Percentiles rank a stretch among this genome's conserved stretches.
Conservation (phyloP, 2,329 filamentous ascomycete species). For the Magnaporthales sp. region DNA sequence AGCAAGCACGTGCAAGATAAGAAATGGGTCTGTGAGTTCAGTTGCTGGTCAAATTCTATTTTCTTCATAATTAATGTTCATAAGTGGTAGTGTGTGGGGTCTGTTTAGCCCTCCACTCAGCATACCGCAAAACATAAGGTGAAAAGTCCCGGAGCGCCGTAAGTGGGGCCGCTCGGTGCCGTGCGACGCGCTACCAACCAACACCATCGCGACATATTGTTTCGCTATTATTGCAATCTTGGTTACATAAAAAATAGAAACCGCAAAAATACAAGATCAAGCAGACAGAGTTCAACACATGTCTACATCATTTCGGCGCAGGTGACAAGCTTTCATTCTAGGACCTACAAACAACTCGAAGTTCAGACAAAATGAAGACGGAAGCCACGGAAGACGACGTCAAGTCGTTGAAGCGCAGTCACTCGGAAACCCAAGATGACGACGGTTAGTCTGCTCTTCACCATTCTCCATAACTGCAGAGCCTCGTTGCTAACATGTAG, state of each 20-base stretch:
- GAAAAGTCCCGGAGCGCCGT: background rate
- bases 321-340: background rate
- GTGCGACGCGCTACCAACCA: background rate
- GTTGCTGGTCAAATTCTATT: background rate
- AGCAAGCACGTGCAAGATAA: background rate
- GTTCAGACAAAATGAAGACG: conserved; percentile 18
- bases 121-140: background rate
- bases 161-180: background rate
- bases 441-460: conserved; percentile 21
- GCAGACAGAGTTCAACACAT: background rate
- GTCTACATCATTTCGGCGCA: background rate
- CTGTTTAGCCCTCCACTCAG: background rate
- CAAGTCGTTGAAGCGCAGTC: conserved; percentile 43
- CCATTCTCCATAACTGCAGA: background rate
- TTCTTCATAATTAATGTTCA: background rate
- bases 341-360: background rate
- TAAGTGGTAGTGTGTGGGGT: background rate
- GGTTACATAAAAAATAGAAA: background rate
- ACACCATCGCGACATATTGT: background rate
- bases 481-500: conserved; percentile 3
- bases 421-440: conserved; percentile 41
- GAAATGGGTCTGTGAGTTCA: background rate
- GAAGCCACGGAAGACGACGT: conserved; percentile 17
- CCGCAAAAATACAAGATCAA: background rate
- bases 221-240: background rate